Evolutionary conservation across 371 early-diverging fungal genomes (phyloP), one percentile per base, ranked within the genome.

Genomic region (Lichtheimia hyalospora): DNA sequence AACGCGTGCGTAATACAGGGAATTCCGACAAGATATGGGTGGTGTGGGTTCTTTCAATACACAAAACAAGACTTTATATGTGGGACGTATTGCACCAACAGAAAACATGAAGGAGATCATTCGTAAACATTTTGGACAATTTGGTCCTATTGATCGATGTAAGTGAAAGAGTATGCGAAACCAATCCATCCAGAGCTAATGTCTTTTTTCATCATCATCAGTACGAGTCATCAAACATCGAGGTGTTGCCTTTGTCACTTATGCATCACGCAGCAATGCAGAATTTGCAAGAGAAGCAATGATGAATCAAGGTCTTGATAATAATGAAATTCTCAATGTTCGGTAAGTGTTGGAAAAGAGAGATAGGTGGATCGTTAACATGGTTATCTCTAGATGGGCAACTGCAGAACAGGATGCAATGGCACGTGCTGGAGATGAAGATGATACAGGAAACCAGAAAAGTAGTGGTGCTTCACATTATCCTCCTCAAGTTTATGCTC

Each of bases 241-340:
- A 59, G 89, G 87, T 14, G 91, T 92, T 18, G 93, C 90, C 1
- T 93, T 92, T 75, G 90, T 94, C 5, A 85, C 89, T 14, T 94
- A 90, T 66, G 77, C 76, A 57, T 73, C 74, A 23, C 76, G 92
- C 44, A 65, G 77, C 16, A 86, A 84, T 64, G 93, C 95, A 3
- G 95, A 94, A 73, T 92, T 94, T 72, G 93, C 93, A 8, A 90
- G 90, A 67, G 95, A 93, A 68, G 95, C 93, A 8, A 95, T 95
- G 95, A 81, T 84, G 65, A 85, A 87, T 52, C 95, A 95, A 58
- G 77, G 85, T 13, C 62, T 95, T 50, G 93, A 94, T 60, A 74
- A 83, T 61, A 79, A 80, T 49, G 89, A 81, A 44, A 77, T 76
- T 52, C 58, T 81, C 41, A 81, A 81, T 50, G 78, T 81, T 18